Percentiles rank a stretch among this genome's conserved stretches.
Evolutionary conservation across 306 rosid species (phyloP).

Genomic region (Cucurbita maxima): DNA sequence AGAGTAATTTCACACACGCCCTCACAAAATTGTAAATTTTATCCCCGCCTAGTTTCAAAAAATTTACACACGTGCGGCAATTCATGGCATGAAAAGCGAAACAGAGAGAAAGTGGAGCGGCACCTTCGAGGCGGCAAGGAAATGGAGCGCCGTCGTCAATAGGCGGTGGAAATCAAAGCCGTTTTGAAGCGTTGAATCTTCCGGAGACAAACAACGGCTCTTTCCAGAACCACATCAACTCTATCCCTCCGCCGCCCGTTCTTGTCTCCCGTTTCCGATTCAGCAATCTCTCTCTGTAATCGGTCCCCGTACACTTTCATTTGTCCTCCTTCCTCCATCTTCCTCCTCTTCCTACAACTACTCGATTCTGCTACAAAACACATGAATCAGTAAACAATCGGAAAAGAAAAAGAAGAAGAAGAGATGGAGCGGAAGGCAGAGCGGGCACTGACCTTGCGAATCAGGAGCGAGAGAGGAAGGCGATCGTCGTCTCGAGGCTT

Average conservation of each 20-base stretch:
- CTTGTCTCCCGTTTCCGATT: slow-evolving; percentile 14
- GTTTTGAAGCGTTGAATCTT: slow-evolving; percentile 30
- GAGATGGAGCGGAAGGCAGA: not conserved
- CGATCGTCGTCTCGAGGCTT: not conserved
- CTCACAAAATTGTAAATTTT: not conserved
- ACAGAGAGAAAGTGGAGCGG: not conserved
- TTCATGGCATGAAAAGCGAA: not conserved
- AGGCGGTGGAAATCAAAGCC: slow-evolving; percentile 6
- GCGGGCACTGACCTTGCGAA: slow-evolving; percentile 21
- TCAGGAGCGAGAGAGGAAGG: not conserved
- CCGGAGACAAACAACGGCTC: slow-evolving; percentile 29
- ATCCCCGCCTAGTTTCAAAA: not conserved
- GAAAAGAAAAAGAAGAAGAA: not conserved
- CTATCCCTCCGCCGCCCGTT: slow-evolving; percentile 31
- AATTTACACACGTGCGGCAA: not conserved
- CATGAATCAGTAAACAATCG: not conserved
- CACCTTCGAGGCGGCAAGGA: not conserved
- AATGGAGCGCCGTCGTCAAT: not conserved
- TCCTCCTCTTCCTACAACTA: slow-evolving; percentile 17
- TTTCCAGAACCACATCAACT: slow-evolving; percentile 36
- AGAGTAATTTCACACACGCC: not conserved
- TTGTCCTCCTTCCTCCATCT: not conserved
- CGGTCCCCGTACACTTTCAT: not conserved
- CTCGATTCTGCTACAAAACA: slow-evolving; percentile 28
- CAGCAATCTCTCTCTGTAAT: slow-evolving; percentile 4